Conservation (phyloP, 257 asterid species). For the Nicotiana knightiana region DNA sequence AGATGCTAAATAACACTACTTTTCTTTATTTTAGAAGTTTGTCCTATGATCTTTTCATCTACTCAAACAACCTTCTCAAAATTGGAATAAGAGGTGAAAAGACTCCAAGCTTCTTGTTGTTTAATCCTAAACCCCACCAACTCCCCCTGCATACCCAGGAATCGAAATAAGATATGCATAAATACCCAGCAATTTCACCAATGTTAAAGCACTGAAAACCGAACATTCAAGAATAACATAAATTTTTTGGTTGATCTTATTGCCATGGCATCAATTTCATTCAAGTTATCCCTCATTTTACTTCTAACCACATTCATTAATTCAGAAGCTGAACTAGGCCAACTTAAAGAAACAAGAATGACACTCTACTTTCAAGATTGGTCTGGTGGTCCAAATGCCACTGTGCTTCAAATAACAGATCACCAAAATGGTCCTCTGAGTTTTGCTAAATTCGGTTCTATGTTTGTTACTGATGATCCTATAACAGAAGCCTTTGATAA, state of each 20-base stretch:
- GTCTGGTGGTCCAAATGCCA: conserved; percentile 42
- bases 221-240: not conserved
- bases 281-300: not conserved
- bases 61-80: not conserved
- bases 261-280: conserved; percentile 18
- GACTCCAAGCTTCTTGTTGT: not conserved
- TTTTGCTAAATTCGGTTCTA: conserved; percentile 40
- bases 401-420: conserved; percentile 34
- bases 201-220: not conserved
- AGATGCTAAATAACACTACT: not conserved
- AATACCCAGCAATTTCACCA: not conserved
- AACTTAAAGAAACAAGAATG: conserved; percentile 31
- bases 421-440: conserved; percentile 18
- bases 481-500: conserved; percentile 25
- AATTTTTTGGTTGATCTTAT: not conserved
- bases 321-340: conserved; percentile 12
- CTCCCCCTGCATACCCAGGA: not conserved
- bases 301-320: conserved; percentile 10
- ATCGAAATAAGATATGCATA: not conserved
- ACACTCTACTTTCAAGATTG: conserved; percentile 39
- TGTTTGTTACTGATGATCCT: conserved; percentile 44
- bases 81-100: not conserved
- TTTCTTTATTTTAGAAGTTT: not conserved
- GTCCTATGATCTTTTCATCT: not conserved
- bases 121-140: too few relatives aligned